Percentiles rank a stretch among this genome's conserved stretches.
Evolutionary conservation across 495 filamentous ascomycete genomes (phyloP).

Genomic region (Penicillium crystallinum): DNA sequence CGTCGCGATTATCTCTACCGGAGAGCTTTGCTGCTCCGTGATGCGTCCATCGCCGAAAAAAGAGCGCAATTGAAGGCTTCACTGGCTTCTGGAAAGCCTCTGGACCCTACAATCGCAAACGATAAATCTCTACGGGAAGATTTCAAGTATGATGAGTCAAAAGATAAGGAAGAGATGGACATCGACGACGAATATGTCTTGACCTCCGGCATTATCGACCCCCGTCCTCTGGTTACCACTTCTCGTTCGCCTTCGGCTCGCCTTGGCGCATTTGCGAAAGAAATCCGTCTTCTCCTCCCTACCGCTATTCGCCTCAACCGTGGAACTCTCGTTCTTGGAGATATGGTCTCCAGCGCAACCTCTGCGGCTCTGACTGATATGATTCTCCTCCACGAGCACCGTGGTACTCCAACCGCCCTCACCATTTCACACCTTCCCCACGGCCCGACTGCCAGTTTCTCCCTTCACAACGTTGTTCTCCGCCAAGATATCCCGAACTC

Average conservation of each 20-base stretch:
- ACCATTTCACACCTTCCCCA: slow-evolving; percentile 90
- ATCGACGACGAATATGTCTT: slow-evolving; percentile 95
- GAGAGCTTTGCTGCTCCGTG: slow-evolving; percentile 68
- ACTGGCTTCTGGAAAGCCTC: slow-evolving; percentile 76
- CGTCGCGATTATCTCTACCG: slow-evolving; percentile 95
- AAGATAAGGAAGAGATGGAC: slow-evolving; percentile 47
- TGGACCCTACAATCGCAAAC: slow-evolving; percentile 82
- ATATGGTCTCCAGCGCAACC: slow-evolving; percentile 75
- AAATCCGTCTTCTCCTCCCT: slow-evolving; percentile 85
- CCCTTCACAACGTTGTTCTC: slow-evolving; percentile 89
- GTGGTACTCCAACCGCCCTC: slow-evolving; percentile 85
- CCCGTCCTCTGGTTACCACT: slow-evolving; percentile 86
- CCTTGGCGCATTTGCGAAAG: slow-evolving; percentile 87
- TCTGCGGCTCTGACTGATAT: slow-evolving; percentile 76
- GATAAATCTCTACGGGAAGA: slow-evolving; percentile 81
- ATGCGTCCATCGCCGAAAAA: slow-evolving; percentile 90
- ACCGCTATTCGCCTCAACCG: slow-evolving; percentile 88
- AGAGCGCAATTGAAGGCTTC: slow-evolving; percentile 79
- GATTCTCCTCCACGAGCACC: slow-evolving; percentile 86
- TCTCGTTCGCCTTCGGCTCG: slow-evolving; percentile 81
- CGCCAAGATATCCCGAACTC: slow-evolving; percentile 89
- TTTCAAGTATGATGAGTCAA: slow-evolving; percentile 91
- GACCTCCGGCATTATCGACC: slow-evolving; percentile 78
- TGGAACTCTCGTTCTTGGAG: slow-evolving; percentile 81
- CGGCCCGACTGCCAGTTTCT: slow-evolving; percentile 87